phyloP scores from a whole-genome alignment of 257 asterid species.

The Solanum bulbocastanum region DNA sequence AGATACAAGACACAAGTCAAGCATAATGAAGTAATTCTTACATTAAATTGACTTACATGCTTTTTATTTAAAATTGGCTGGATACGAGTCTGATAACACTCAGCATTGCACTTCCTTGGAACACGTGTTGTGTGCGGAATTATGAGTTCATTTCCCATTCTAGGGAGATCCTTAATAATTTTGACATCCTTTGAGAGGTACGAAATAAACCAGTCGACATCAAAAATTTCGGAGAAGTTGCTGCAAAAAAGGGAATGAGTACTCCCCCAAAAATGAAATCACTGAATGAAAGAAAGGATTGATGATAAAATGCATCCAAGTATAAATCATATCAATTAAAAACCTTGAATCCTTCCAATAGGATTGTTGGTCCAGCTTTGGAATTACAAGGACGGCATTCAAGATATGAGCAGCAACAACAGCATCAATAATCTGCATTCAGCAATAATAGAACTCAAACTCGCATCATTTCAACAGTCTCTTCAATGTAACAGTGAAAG shows the following conservation, averaged over 20 bases:
- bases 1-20: background rate
- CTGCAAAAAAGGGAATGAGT: slow-evolving; percentile 27
- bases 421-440: slow-evolving; percentile 63
- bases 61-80: slow-evolving; percentile 43
- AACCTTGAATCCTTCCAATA: slow-evolving; percentile 81
- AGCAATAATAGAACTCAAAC: background rate
- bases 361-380: slow-evolving; percentile 57
- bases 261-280: background rate
- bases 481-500: background rate
- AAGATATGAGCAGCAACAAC: slow-evolving; percentile 68
- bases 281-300: background rate
- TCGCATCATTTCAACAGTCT: background rate
- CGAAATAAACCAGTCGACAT: slow-evolving; percentile 45
- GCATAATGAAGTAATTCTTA: background rate
- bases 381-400: slow-evolving; percentile 60
- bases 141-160: slow-evolving; percentile 23
- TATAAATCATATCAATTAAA: background rate
- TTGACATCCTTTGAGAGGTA: slow-evolving; percentile 39
- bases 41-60: slow-evolving; percentile 27
- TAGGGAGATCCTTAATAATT: slow-evolving; percentile 41
- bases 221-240: slow-evolving; percentile 67
- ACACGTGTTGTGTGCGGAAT: slow-evolving; percentile 31
- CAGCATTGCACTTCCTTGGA: slow-evolving; percentile 55
- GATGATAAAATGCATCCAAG: background rate
- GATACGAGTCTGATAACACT: slow-evolving; percentile 52